Base-by-base conservation (phyloP, 2,329 filamentous ascomycete species). In the Trichoderma citrinoviride region DNA sequence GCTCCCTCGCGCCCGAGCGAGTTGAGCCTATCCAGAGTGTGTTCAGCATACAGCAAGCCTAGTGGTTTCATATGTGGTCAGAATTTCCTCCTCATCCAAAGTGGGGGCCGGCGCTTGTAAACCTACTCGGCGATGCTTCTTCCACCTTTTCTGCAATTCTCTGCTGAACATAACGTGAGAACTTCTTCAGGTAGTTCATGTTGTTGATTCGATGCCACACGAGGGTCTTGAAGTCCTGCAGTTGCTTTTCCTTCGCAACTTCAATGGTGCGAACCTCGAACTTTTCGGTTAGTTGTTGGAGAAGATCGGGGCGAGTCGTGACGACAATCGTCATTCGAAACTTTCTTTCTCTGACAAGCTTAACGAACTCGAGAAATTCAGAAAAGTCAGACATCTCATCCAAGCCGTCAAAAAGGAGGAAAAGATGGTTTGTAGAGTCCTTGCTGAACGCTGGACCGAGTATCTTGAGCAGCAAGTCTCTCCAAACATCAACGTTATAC, bases 21-120 rank as follows among this genome's bases (percentile, higher is more conserved):
- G 7, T 75, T 70, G 3, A 78, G 66, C 0, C 73, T 67, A 7
- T 66, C 47, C 0, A 79, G 69, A 27, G 77, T 69, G n/a, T 78
- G 75, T 25, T 78, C 73, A 0, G 73, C 73, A 37, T 78, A 78
- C 0, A 78, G 69, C 68, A 79, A 72, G 23, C 73, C 74, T 77
- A 44, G 7, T 7, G 37, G 5, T 37, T 37, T 37, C 7, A 27
- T 17, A 27, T 2, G 3, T 10, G 3, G 46, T 60, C 25, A 50
- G n/a, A 17, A 15, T 23, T 7, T 8, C n/a, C 19, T 7, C 7
- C 6, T 14, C 17, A 1, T 7, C 10, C 15, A 14, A 15, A 5
- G 2, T 17, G 7, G 19, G 12, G 6, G 0, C 12, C 12, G 3
- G 2, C 21, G 37, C 2, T 7, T 60, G 2, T 21, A 4, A 1